Base-by-base conservation (phyloP, 2,329 filamentous ascomycete species). In the Colletotrichum shisoi region DNA sequence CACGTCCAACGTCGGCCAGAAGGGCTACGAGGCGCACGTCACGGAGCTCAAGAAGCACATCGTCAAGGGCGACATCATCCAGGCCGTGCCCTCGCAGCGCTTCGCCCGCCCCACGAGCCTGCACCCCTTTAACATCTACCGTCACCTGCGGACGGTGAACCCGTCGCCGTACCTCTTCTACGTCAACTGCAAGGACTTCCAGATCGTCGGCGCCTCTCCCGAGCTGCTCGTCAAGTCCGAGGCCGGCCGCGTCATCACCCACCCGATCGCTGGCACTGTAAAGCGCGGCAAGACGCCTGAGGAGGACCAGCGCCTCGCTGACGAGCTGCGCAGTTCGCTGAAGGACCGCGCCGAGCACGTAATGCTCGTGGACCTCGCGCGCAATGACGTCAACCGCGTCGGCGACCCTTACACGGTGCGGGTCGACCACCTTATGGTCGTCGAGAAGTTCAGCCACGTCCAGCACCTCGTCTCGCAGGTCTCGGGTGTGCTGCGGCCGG, bases 161-260 rank as follows among this genome's bases (percentile, higher is more conserved):
- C 95, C 95, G 0, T 97, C 93, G 9, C 95, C 95, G 0, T 99
- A 99, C 79, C 88, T 99, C 42, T 99, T 99, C 83, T 99, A 94
- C 80, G 87, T 99, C 69, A 89, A 95, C 77, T 98, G 94, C 80
- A 85, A 87, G 68, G 91, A 92, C 74, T 98, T 99, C 80, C 92
- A 97, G 77, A 94, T 99, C 71, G 91, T 99, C 13, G 95, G 95
- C 67, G 95, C 95, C 45, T 96, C 92, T 65, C 95, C 95, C 1
- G 95, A 99, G 80, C 87, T 98, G 69, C 87, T 99, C 52, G 94
- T 97, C 74, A 97, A 97, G 81, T 89, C 91, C 71, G 93, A 97
- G 75, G 85, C 85, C 45, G 92, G 93, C 31, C 87, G 92, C 60
- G 91, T 99, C 76, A 93, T 98, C 75, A 98, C 94, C 27, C 95